Evolutionary conservation across 2,329 filamentous ascomycete species (phyloP).

Genomic region (Ceratocystis huliohia): DNA sequence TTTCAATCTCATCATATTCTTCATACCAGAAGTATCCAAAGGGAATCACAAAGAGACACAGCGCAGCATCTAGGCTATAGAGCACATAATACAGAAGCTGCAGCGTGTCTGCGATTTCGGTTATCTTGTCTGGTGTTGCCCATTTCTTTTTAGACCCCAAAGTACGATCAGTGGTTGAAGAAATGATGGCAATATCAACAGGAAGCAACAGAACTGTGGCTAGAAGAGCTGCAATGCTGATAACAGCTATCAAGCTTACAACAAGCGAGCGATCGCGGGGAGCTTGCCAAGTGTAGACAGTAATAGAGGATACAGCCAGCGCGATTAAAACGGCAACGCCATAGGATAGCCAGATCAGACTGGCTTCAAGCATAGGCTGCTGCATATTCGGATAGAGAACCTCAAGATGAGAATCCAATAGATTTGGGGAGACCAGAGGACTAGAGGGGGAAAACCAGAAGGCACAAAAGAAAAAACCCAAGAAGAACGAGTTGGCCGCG

Average conservation of each 20-base stretch:
- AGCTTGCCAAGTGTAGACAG: conserved; percentile 83
- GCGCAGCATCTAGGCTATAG: conserved; percentile 79
- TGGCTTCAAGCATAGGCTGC: conserved; percentile 39
- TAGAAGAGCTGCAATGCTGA: conserved; percentile 75
- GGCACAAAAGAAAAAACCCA: background rate
- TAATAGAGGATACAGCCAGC: conserved; percentile 65
- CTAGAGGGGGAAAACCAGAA: background rate
- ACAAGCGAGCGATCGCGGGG: conserved; percentile 72
- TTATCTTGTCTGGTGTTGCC: conserved; percentile 72
- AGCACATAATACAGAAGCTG: conserved; percentile 85
- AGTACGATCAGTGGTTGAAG: conserved; percentile 64
- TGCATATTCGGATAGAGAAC: conserved; percentile 9
- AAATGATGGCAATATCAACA: conserved; percentile 89
- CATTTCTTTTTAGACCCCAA: conserved; percentile 83
- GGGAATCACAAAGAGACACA: conserved; percentile 80
- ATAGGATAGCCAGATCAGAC: conserved; percentile 91
- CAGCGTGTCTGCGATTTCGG: conserved; percentile 65
- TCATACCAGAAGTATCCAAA: conserved; percentile 99
- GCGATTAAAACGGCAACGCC: conserved; percentile 67
- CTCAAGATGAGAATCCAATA: background rate
- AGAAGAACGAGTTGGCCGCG: background rate
- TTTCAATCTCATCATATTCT: conserved; percentile 85
- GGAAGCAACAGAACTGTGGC: conserved; percentile 87
- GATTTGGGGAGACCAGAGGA: background rate
- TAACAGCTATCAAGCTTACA: conserved; percentile 72